A percentile compares a stretch with the other conserved stretches of the same genome.
Conservation (phyloP, 1,284 basidiomycete species). For the Phellinidium pouzarii region DNA sequence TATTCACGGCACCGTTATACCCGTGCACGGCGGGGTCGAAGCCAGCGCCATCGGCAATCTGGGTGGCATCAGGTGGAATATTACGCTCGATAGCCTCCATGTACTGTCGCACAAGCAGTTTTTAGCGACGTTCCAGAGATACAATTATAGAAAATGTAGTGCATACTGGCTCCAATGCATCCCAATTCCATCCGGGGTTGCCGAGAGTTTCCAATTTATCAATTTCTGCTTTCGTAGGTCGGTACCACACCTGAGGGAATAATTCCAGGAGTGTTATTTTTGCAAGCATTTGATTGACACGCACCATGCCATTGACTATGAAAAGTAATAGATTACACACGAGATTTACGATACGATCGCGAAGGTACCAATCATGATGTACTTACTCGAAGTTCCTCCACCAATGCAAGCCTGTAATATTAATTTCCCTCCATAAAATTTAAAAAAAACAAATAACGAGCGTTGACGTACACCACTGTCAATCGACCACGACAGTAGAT, state of each 20-base stretch:
- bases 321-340: not conserved
- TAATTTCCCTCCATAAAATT: not conserved
- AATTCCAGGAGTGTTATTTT: not conserved
- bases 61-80: slow-evolving; percentile 18
- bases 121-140: not conserved
- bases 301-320: slow-evolving; percentile 15
- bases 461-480: slow-evolving; percentile 11
- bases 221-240: slow-evolving; percentile 19
- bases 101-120: not conserved
- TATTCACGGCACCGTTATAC: slow-evolving; percentile 21
- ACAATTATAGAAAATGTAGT: not conserved
- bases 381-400: slow-evolving; percentile 14
- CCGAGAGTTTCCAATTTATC: slow-evolving; percentile 18
- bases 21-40: slow-evolving; percentile 21
- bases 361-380: not conserved
- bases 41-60: slow-evolving; percentile 22
- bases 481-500: slow-evolving; percentile 6
- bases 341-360: too few species aligned
- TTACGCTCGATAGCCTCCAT: slow-evolving; percentile 17
- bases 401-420: slow-evolving; percentile 12
- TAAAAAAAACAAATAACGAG: not conserved
- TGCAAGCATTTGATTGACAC: not conserved
- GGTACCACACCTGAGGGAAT: slow-evolving; percentile 11
- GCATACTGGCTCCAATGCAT: slow-evolving; percentile 15
- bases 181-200: slow-evolving; percentile 22